Evolutionary conservation across 2,329 filamentous ascomycete species (phyloP).

Genomic region (Colletotrichum coccodes): DNA sequence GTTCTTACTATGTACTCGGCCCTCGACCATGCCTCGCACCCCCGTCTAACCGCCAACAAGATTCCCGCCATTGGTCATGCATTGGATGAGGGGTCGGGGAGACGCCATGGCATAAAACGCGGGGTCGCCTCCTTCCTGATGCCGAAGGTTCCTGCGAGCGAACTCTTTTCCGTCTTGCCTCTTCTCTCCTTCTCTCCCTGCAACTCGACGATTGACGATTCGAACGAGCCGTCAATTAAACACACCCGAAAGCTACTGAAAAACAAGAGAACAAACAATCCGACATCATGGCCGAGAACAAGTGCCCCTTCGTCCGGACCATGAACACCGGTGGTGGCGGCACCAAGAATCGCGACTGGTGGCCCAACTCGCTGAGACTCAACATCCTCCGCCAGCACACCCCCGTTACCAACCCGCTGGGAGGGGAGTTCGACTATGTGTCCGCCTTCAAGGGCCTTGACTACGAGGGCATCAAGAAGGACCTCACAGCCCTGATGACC

Average conservation of each 20-base stretch:
- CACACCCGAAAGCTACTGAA: background rate
- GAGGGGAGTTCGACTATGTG: conserved; percentile 76
- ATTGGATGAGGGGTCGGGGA: conserved; percentile 20
- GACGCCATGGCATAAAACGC: conserved; percentile 27
- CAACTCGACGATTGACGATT: conserved; percentile 8
- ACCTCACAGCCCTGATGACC: conserved; percentile 77
- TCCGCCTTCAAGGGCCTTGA: conserved; percentile 78
- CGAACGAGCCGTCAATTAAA: background rate
- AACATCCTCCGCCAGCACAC: conserved; percentile 80
- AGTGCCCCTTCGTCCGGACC: conserved; percentile 33
- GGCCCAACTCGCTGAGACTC: conserved; percentile 75
- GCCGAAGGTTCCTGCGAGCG: background rate
- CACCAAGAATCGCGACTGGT: conserved; percentile 77
- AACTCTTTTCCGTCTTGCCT: background rate
- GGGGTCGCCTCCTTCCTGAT: conserved; percentile 21
- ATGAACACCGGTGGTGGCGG: conserved; percentile 67
- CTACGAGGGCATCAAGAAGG: conserved; percentile 78
- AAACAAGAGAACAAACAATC: background rate
- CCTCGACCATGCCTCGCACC: background rate
- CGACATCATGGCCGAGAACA: conserved; percentile 26
- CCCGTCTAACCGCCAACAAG: conserved; percentile 21
- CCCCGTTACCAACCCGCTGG: conserved; percentile 69
- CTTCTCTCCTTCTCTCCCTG: background rate
- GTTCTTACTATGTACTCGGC: conserved; percentile 16
- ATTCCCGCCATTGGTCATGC: conserved; percentile 30